Percentiles rank a stretch among this genome's conserved stretches.
Evolutionary conservation across 257 asterid genomes (phyloP).

Genomic region (Hygrophila difformis): DNA sequence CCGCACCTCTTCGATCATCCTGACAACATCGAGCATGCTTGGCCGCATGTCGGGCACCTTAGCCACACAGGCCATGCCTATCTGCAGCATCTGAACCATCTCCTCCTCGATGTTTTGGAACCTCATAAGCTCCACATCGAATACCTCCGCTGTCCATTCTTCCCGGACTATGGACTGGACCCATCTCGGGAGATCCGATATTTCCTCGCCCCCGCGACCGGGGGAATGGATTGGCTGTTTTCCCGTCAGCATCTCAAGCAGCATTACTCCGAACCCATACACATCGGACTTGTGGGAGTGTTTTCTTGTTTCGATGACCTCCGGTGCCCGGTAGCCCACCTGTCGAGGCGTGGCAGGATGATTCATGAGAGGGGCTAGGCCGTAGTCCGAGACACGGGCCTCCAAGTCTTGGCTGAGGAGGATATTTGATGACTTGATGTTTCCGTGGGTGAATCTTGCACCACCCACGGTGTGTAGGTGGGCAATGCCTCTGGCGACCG

Average conservation of each 20-base stretch:
- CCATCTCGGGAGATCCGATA: conserved; percentile 62
- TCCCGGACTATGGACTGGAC: conserved; percentile 66
- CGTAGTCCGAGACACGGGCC: conserved; percentile 45
- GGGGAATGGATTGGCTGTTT: conserved; percentile 52
- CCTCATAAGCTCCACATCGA: conserved; percentile 54
- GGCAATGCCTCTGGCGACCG: conserved; percentile 51
- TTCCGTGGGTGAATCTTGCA: conserved; percentile 51
- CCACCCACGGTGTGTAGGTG: conserved; percentile 54
- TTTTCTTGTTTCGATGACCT: conserved; percentile 44
- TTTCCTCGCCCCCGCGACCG: conserved; percentile 51
- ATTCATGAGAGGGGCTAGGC: conserved; percentile 53
- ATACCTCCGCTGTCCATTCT: conserved; percentile 73
- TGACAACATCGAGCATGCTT: conserved; percentile 45
- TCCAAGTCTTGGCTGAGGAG: conserved; percentile 54
- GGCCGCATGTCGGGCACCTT: conserved; percentile 53
- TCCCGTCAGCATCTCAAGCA: conserved; percentile 66
- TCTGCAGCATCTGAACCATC: conserved; percentile 68
- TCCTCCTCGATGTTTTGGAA: conserved; percentile 55
- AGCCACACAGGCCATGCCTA: conserved; percentile 57
- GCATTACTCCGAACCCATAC: conserved; percentile 57
- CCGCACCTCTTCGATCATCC: conserved; percentile 57
- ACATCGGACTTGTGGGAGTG: conserved; percentile 55
- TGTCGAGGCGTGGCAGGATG: conserved; percentile 34
- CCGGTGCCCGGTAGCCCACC: conserved; percentile 60
- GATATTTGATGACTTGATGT: conserved; percentile 48